Conservation (phyloP, 108 stramenopile species). For the Pelagomonas calceolata region DNA sequence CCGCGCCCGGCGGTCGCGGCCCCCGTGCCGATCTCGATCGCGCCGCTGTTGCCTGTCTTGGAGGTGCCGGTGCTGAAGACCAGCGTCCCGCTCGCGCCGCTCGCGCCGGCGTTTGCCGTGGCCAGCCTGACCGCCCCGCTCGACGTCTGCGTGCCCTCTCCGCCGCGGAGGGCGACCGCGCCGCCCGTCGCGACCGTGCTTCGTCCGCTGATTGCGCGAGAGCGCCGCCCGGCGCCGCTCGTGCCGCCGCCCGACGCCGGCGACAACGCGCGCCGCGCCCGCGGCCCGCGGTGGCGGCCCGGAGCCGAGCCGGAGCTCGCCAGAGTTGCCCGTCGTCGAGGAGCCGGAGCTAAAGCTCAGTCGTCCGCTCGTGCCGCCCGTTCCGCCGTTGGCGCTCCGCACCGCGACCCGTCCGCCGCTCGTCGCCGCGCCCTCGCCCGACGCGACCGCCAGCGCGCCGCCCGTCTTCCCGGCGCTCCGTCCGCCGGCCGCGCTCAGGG, state of each 20-base stretch:
- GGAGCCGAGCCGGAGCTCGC: neutral
- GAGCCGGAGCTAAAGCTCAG: neutral
- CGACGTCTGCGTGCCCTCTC: neutral
- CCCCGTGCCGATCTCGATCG: neutral
- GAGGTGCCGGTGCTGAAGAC: neutral
- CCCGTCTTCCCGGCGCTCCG: neutral
- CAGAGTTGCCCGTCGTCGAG: neutral
- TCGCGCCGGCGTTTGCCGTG: neutral
- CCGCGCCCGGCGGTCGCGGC: neutral
- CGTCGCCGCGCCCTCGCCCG: neutral
- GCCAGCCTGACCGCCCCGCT: neutral
- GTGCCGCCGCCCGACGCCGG: neutral
- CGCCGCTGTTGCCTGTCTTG: neutral
- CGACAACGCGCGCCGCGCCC: neutral
- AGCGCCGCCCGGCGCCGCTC: neutral
- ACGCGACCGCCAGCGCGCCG: neutral
- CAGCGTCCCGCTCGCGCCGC: neutral
- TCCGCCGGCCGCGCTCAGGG: neutral
- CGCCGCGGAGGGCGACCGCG: neutral
- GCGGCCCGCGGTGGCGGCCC: neutral
- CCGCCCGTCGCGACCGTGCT: neutral
- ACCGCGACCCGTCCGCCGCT: neutral
- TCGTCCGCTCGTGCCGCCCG: neutral
- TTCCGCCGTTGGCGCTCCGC: neutral
- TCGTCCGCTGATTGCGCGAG: neutral